phyloP scores from a whole-genome alignment of 1,284 basidiomycete genomes.

The Rhodotorula sp. region DNA sequence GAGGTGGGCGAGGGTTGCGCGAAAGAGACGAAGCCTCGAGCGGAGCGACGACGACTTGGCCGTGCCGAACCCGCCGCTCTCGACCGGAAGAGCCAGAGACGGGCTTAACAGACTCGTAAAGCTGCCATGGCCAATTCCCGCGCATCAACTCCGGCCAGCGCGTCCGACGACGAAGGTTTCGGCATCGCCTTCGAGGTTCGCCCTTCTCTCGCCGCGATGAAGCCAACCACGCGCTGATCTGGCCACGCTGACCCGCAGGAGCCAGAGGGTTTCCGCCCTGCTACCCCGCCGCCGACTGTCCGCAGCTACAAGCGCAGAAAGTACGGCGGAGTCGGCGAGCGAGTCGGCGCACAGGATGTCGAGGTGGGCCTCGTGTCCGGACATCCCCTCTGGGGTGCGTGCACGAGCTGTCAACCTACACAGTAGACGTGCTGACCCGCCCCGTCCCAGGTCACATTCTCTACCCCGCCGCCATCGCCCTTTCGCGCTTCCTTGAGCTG shows the following conservation, averaged over 20 bases:
- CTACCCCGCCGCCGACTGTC: conserved; percentile 40
- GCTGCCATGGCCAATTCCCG: background rate
- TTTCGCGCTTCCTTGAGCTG: conserved; percentile 49
- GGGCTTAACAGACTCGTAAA: background rate
- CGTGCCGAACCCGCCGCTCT: too few species aligned
- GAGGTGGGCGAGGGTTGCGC: too few species aligned
- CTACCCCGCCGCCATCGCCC: conserved; percentile 50
- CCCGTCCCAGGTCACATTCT: conserved; percentile 43
- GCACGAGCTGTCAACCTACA: background rate
- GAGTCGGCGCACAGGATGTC: conserved; percentile 19
- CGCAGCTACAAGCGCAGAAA: conserved; percentile 32
- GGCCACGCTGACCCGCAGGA: conserved; percentile 20
- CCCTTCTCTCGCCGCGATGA: background rate
- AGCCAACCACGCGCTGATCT: too few species aligned
- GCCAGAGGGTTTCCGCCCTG: conserved; percentile 38
- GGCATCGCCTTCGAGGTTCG: conserved; percentile 27
- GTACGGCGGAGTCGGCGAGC: conserved; percentile 22
- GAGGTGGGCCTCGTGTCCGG: conserved; percentile 43
- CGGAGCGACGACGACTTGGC: too few species aligned
- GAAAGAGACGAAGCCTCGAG: too few species aligned
- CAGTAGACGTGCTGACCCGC: too few species aligned
- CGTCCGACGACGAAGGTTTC: conserved; percentile 31
- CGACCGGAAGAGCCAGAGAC: background rate
- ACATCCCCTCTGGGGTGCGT: conserved; percentile 46
- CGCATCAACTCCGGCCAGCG: background rate